phyloP scores from a whole-genome alignment of 345 rosid genomes.

The Gossypium turneri region DNA sequence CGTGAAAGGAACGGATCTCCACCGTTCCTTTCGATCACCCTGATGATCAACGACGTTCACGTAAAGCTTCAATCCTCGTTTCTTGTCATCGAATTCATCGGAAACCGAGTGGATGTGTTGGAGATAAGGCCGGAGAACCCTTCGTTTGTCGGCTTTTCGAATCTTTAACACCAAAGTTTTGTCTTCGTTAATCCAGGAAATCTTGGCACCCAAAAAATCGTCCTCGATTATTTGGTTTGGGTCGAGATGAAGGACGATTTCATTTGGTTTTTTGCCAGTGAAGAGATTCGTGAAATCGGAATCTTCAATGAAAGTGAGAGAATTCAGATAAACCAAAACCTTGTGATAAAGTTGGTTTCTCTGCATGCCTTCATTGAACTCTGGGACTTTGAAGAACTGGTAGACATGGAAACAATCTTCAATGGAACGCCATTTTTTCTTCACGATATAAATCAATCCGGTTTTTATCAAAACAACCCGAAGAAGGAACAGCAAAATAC shows the following conservation, averaged over 20 bases:
- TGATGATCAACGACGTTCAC: slow-evolving; percentile 35
- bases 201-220: slow-evolving; percentile 65
- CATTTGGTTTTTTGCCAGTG: slow-evolving; percentile 55
- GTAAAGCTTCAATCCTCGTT: slow-evolving; percentile 49
- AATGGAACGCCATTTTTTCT: slow-evolving; percentile 46
- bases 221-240: slow-evolving; percentile 63
- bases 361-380: slow-evolving; percentile 55
- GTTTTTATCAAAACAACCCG: slow-evolving; percentile 50
- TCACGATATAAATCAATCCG: slow-evolving; percentile 46
- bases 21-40: slow-evolving; percentile 32
- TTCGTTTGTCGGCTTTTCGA: slow-evolving; percentile 71
- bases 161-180: slow-evolving; percentile 55
- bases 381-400: slow-evolving; percentile 69
- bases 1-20: slow-evolving; percentile 72
- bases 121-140: slow-evolving; percentile 77
- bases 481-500: slow-evolving; percentile 21
- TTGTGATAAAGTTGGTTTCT: slow-evolving; percentile 56
- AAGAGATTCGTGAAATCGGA: slow-evolving; percentile 82
- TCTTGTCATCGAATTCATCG: slow-evolving; percentile 65
- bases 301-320: slow-evolving; percentile 63
- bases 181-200: slow-evolving; percentile 64
- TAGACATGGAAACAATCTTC: slow-evolving; percentile 54
- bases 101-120: slow-evolving; percentile 78
- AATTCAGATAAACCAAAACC: slow-evolving; percentile 51
- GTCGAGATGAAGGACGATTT: slow-evolving; percentile 62